Evolutionary conservation across 2,329 filamentous ascomycete genomes (phyloP).

Genomic region (Mollisia scopiformis): DNA sequence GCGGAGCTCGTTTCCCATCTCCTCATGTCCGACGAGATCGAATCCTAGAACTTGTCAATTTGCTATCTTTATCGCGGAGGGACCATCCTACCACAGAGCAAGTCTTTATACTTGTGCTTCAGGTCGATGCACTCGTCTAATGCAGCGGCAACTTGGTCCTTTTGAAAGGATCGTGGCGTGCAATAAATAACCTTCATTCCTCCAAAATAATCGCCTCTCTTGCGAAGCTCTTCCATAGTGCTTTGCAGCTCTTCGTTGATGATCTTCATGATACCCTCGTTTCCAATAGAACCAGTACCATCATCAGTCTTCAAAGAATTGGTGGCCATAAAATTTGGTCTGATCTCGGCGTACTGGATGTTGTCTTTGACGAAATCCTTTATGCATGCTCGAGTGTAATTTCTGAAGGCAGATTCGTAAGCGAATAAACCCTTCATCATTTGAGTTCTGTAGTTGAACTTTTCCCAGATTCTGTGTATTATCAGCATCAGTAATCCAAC

Average conservation of each 20-base stretch:
- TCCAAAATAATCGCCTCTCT: slow-evolving; percentile 51
- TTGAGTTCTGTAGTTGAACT: slow-evolving; percentile 70
- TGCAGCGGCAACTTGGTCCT: slow-evolving; percentile 49
- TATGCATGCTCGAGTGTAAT: slow-evolving; percentile 62
- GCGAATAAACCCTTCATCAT: slow-evolving; percentile 76
- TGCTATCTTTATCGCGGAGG: no score
- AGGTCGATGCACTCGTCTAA: slow-evolving; percentile 64
- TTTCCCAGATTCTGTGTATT: slow-evolving; percentile 51
- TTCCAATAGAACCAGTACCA: slow-evolving; percentile 54
- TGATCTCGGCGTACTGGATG: slow-evolving; percentile 73
- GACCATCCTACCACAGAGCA: slow-evolving; percentile 62
- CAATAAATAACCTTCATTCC: slow-evolving; percentile 75
- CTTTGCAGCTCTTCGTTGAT: slow-evolving; percentile 56
- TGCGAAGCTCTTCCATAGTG: slow-evolving; percentile 48
- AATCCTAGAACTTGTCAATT: slow-evolving; percentile 52
- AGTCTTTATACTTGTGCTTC: slow-evolving; percentile 56
- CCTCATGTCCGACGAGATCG: slow-evolving; percentile 70
- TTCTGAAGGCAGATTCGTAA: slow-evolving; percentile 63
- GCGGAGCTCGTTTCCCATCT: slow-evolving; percentile 63
- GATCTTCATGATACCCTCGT: slow-evolving; percentile 61
- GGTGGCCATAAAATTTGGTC: slow-evolving; percentile 67
- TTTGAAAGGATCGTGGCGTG: slow-evolving; percentile 63
- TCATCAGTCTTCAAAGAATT: slow-evolving; percentile 65
- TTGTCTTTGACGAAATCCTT: slow-evolving; percentile 65
- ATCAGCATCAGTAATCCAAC: slow-evolving; percentile 14